A percentile compares a stretch with the other conserved stretches of the same genome.
phyloP scores from a whole-genome alignment of 305 asterid genomes.

The Fraxinus floribunda region DNA sequence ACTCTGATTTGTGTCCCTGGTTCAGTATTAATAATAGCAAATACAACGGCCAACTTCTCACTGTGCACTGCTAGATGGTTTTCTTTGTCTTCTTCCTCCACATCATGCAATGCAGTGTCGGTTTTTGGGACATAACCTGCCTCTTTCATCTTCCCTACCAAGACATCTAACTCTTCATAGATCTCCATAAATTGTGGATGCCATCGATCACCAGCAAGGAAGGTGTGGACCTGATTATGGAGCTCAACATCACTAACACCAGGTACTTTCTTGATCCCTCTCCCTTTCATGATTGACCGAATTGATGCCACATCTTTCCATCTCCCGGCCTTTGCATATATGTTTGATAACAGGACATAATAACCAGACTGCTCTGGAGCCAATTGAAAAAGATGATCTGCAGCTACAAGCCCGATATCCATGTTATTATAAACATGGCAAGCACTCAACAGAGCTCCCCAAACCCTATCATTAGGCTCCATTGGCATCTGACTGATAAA shows the following conservation, averaged over 20 bases:
- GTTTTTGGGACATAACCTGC: conserved; percentile 74
- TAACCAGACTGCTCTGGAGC: conserved; percentile 77
- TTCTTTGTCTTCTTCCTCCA: conserved; percentile 92
- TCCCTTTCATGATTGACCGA: conserved; percentile 61
- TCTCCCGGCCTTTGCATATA: conserved; percentile 81
- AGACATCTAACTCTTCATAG: conserved; percentile 59
- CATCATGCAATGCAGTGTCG: conserved; percentile 68
- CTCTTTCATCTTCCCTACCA: conserved; percentile 77
- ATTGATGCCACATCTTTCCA: conserved; percentile 71
- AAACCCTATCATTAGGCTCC: conserved; percentile 69
- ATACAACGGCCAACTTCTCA: conserved; percentile 82
- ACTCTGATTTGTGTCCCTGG: conserved; percentile 59
- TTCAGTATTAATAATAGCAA: conserved; percentile 59
- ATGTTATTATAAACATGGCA: conserved; percentile 69
- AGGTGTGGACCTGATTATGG: conserved; percentile 52
- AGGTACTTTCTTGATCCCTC: conserved; percentile 71
- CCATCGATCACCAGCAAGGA: conserved; percentile 75
- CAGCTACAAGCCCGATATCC: conserved; percentile 64
- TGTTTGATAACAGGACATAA: conserved; percentile 71
- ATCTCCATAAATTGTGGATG: conserved; percentile 61
- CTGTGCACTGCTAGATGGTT: conserved; percentile 73
- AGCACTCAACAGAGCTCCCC: conserved; percentile 85
- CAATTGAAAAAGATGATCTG: conserved; percentile 67
- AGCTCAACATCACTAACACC: conserved; percentile 85
- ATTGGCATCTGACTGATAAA: conserved; percentile 56